These are phyloP conservation scores for Eucalyptus lansdowneana DNA, from an alignment of 345 rosid species.

Conservation along the genomic window DNA sequence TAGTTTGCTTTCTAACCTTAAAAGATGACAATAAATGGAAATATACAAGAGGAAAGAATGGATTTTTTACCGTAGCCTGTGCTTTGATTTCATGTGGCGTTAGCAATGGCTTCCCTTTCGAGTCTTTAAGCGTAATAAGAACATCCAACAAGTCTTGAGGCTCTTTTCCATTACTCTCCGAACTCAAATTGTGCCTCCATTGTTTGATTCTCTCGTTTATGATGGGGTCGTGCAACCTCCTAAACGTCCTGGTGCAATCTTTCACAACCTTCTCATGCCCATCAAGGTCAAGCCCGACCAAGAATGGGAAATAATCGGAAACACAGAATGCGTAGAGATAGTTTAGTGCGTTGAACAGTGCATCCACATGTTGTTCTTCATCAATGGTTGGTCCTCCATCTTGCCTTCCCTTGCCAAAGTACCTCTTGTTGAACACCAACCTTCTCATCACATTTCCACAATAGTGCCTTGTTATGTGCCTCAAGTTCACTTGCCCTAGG, in stretches of 20 bases:
- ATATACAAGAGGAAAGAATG: neutral
- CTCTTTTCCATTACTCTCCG: neutral
- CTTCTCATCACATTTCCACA: slow-evolving; percentile 7
- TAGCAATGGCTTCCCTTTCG: neutral
- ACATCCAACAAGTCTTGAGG: neutral
- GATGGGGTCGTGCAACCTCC: neutral
- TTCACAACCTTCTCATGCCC: neutral
- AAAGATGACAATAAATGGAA: neutral
- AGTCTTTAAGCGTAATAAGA: neutral
- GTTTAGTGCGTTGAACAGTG: neutral
- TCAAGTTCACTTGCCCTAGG: neutral
- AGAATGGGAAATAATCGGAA: neutral
- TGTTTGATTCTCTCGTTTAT: neutral
- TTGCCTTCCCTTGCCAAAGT: neutral
- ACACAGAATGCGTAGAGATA: neutral
- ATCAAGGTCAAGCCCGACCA: neutral
- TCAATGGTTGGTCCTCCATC: neutral
- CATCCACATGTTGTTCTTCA: neutral
- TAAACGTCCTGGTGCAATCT: neutral
- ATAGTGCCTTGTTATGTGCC: neutral
- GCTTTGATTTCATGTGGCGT: neutral
- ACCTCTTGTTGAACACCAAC: neutral
- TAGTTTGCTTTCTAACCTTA: neutral
- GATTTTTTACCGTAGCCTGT: neutral
- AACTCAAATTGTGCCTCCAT: neutral